Conservation (phyloP, 768 basidiomycete species). For the Calocybe cyanea region DNA sequence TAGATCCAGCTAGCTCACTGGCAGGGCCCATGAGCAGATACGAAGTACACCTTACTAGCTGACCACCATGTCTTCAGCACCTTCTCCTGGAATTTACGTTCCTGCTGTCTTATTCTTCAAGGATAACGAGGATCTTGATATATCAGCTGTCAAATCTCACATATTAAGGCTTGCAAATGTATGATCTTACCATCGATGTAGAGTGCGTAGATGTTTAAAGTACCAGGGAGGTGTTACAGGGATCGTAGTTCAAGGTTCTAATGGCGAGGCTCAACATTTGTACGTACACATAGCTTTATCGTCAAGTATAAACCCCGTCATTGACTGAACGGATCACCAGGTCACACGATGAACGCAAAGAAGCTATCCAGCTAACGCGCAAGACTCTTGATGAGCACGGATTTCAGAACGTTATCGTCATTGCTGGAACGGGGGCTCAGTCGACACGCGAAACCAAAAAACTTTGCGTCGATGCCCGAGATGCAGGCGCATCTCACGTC, state of each 20-base stretch:
- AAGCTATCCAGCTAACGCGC: constrained; percentile 60
- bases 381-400: constrained; percentile 71
- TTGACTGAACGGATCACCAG: constrained; percentile 16
- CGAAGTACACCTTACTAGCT: too few species aligned
- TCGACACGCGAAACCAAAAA: constrained; percentile 72
- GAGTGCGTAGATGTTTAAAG: constrained; percentile 15
- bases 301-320: not conserved
- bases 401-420: constrained; percentile 61
- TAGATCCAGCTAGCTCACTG: constrained; percentile 11
- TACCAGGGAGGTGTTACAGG: constrained; percentile 67
- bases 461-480: constrained; percentile 69
- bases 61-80: constrained; percentile 31
- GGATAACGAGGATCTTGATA: constrained; percentile 66
- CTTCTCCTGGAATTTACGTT: constrained; percentile 70
- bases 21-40: not conserved
- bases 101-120: constrained; percentile 77
- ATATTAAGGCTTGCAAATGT: constrained; percentile 72
- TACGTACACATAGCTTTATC: constrained; percentile 11
- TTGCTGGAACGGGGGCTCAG: constrained; percentile 83
- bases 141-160: constrained; percentile 63
- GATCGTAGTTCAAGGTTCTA: constrained; percentile 70
- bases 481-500: constrained; percentile 78
- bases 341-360: constrained; percentile 66
- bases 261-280: constrained; percentile 75
- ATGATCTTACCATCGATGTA: constrained; percentile 18